A percentile compares a stretch with the other conserved stretches of the same genome.
Evolutionary conservation across 768 basidiomycete species (phyloP).

Genomic region (Naganishia kalamii): DNA sequence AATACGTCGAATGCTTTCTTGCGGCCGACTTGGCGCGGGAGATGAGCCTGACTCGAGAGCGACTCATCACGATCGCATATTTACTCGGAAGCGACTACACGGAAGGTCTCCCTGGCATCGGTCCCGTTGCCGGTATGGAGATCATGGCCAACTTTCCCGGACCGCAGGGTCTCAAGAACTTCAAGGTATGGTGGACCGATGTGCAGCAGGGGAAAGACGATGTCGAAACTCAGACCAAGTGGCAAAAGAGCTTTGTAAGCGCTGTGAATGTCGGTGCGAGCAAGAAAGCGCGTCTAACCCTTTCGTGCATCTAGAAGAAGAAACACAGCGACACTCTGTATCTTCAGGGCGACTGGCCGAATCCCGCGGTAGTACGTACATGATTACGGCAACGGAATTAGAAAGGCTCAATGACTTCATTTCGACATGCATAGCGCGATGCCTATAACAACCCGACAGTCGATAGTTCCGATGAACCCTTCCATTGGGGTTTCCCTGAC

Average conservation of each 20-base stretch:
- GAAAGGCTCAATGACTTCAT: conserved; percentile 12
- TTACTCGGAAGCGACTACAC: conserved; percentile 95
- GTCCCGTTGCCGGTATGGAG: conserved; percentile 95
- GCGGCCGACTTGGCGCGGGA: conserved; percentile 76
- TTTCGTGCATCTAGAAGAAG: conserved; percentile 61
- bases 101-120: conserved; percentile 82
- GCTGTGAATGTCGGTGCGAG: not conserved
- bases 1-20: conserved; percentile 95
- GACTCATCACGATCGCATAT: conserved; percentile 82
- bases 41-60: conserved; percentile 75
- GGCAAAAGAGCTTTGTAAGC: conserved; percentile 77
- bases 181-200: conserved; percentile 88
- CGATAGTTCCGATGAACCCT: conserved; percentile 83
- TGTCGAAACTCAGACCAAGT: conserved; percentile 67
- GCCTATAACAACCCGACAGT: conserved; percentile 89
- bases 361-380: conserved; percentile 70
- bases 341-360: conserved; percentile 79
- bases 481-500: conserved; percentile 96
- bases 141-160: conserved; percentile 88
- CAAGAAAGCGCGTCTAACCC: not conserved
- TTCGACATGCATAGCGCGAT: conserved; percentile 57
- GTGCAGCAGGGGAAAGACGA: conserved; percentile 85
- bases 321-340: conserved; percentile 71
- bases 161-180: conserved; percentile 70
- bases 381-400: too few relatives aligned